Percentiles rank a stretch among this genome's conserved stretches.
Conservation (phyloP, 306 rosid genomes). For the Alnus glutinosa region DNA sequence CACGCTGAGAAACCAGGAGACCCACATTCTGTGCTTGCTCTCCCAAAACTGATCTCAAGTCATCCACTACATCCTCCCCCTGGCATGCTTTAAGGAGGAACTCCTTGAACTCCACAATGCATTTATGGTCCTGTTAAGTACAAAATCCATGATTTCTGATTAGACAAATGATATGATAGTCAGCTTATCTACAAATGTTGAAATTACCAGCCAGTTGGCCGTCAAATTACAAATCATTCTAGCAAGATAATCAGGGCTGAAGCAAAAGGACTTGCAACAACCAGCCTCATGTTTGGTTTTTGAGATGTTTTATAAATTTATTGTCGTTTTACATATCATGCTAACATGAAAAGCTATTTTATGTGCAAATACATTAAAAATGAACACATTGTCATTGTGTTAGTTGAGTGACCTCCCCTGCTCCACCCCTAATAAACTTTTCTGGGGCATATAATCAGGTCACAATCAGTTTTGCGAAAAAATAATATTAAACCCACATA, state of each 20-base stretch:
- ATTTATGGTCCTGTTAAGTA: constrained; percentile 53
- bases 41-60: constrained; percentile 53
- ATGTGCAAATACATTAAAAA: background rate
- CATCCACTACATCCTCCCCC: constrained; percentile 40
- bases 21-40: constrained; percentile 58
- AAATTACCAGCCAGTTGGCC: constrained; percentile 18
- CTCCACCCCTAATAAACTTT: background rate
- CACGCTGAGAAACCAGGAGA: constrained; percentile 77
- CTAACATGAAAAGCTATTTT: background rate
- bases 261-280: background rate
- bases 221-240: constrained; percentile 4
- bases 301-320: background rate
- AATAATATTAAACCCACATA: background rate
- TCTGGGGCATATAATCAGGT: background rate
- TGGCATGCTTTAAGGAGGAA: constrained; percentile 54
- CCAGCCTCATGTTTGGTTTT: background rate
- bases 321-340: background rate
- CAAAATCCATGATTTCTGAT: constrained; percentile 13
- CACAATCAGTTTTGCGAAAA: background rate
- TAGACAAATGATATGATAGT: background rate
- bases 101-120: constrained; percentile 57
- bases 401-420: background rate
- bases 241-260: constrained; percentile 1
- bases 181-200: background rate
- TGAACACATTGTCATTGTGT: background rate